Evolutionary conservation across 768 basidiomycete species (phyloP).

Genomic region (Rubroboletus pulcherrimus): DNA sequence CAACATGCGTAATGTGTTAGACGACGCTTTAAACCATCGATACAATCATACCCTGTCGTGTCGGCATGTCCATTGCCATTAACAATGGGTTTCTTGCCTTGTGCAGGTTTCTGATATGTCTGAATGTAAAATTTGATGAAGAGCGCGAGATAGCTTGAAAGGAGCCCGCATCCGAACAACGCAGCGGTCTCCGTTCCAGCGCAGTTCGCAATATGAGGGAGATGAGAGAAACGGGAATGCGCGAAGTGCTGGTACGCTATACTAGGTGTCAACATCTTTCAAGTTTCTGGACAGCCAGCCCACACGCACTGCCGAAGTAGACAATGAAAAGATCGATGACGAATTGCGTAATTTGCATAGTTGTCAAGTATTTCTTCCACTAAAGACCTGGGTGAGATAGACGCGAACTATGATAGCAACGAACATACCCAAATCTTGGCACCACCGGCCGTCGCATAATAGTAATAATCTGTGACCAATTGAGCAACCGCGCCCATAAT

Average conservation of each 20-base stretch:
- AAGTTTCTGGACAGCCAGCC: not conserved
- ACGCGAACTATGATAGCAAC: not conserved
- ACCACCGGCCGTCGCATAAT: slow-evolving; percentile 96
- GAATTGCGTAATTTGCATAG: slow-evolving; percentile 96
- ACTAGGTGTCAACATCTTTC: slow-evolving; percentile 6
- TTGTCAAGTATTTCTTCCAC: slow-evolving; percentile 99
- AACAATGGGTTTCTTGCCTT: slow-evolving; percentile 29
- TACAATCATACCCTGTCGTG: slow-evolving; percentile 28
- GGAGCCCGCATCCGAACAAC: slow-evolving; percentile 79
- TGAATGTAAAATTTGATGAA: slow-evolving; percentile 95
- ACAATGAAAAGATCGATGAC: slow-evolving; percentile 86
- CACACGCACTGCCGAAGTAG: slow-evolving; percentile 88
- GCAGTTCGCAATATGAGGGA: slow-evolving; percentile 80
- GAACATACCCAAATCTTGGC: slow-evolving; percentile 86
- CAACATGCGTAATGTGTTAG: not conserved
- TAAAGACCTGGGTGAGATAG: slow-evolving; percentile 27
- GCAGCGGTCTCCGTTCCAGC: slow-evolving; percentile 88
- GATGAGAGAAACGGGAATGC: slow-evolving; percentile 50
- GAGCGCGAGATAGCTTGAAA: slow-evolving; percentile 87
- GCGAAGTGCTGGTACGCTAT: slow-evolving; percentile 81
- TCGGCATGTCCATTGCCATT: slow-evolving; percentile 48
- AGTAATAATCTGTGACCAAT: slow-evolving; percentile 81
- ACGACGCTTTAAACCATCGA: not conserved
- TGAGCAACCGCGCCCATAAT: not conserved
- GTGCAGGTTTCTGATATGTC: slow-evolving; percentile 69